phyloP scores from a whole-genome alignment of 1,139 yeast genomes.

The Saccharomyces pastorianus region DNA sequence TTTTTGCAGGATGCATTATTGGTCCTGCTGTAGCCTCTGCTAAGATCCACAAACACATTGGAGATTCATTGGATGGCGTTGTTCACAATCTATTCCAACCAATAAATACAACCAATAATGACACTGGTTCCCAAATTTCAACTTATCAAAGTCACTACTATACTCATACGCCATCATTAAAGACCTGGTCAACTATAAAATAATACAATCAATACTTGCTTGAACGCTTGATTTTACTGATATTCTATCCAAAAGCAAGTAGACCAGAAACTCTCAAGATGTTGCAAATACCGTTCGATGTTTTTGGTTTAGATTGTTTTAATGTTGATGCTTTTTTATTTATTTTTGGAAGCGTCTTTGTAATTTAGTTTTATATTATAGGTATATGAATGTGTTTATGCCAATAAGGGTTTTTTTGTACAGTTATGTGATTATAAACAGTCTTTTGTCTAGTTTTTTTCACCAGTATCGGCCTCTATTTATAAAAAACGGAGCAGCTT shows the following conservation, averaged over 20 bases:
- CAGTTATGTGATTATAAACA: background rate
- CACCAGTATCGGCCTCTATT: background rate
- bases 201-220: conserved; percentile 24
- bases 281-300: background rate
- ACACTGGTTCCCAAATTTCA: conserved; percentile 59
- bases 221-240: conserved; percentile 4
- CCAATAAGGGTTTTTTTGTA: background rate
- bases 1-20: conserved; percentile 70
- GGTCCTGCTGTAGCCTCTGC: conserved; percentile 84
- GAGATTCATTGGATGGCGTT: conserved; percentile 40
- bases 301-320: background rate
- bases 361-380: background rate
- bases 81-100: conserved; percentile 82
- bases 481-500: too few relatives aligned
- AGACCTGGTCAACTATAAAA: conserved; percentile 59
- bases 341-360: background rate
- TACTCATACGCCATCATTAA: conserved; percentile 46
- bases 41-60: conserved; percentile 32
- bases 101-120: conserved; percentile 70
- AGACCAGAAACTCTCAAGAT: background rate
- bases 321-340: too few relatives aligned
- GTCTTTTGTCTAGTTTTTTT: background rate
- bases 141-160: conserved; percentile 46
- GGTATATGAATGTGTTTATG: background rate
- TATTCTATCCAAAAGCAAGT: conserved; percentile 2